Conservation (phyloP, 371 early-diverging fungal species). For the Rhizopus stolonifer region DNA sequence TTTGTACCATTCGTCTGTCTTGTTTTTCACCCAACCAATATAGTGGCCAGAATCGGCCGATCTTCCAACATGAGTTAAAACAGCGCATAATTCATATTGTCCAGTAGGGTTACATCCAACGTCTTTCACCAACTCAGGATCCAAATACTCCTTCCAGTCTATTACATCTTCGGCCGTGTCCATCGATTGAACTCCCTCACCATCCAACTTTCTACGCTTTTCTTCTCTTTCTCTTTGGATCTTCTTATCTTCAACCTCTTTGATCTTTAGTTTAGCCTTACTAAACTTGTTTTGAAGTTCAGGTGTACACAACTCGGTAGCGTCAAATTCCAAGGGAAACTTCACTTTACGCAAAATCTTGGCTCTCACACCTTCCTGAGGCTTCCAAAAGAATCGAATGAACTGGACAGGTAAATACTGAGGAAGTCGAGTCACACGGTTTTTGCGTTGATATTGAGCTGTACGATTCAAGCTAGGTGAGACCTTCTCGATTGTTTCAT, state of each 20-base stretch:
- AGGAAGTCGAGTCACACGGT: slow-evolving; percentile 83
- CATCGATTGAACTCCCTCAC: slow-evolving; percentile 31
- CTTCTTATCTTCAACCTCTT: slow-evolving; percentile 72
- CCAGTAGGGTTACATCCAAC: slow-evolving; percentile 80
- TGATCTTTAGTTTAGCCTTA: slow-evolving; percentile 71
- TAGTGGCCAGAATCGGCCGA: slow-evolving; percentile 90
- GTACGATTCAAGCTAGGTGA: slow-evolving; percentile 79
- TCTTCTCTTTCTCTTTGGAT: slow-evolving; percentile 70
- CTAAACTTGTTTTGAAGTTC: slow-evolving; percentile 79
- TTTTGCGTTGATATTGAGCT: slow-evolving; percentile 78
- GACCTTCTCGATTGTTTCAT: slow-evolving; percentile 86
- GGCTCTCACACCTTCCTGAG: slow-evolving; percentile 78
- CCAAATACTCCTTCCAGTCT: slow-evolving; percentile 55
- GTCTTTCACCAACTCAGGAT: slow-evolving; percentile 75
- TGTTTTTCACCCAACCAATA: slow-evolving; percentile 86
- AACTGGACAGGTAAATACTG: slow-evolving; percentile 88
- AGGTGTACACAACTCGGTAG: slow-evolving; percentile 79
- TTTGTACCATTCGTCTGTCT: slow-evolving; percentile 83
- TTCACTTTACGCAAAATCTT: slow-evolving; percentile 92
- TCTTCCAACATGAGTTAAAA: slow-evolving; percentile 86
- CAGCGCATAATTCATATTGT: slow-evolving; percentile 78
- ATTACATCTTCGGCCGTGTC: slow-evolving; percentile 34
- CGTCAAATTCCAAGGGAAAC: slow-evolving; percentile 91
- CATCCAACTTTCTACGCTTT: slow-evolving; percentile 60
- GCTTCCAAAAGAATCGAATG: slow-evolving; percentile 96